Base-by-base conservation (phyloP, 768 basidiomycete genomes). In the Lentinula lateritia region DNA sequence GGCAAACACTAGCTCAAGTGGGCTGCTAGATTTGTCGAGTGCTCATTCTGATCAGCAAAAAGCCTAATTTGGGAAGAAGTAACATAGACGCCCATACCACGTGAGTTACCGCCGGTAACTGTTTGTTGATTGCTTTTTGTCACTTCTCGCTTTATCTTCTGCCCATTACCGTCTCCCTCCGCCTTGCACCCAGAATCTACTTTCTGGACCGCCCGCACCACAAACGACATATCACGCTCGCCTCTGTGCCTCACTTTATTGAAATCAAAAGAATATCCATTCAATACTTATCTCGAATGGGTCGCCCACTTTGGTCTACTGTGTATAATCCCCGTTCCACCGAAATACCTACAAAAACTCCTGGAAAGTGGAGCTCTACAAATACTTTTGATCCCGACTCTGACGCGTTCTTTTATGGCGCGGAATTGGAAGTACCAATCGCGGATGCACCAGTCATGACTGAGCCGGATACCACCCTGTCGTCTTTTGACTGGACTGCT, bases 301-400 rank as follows among this genome's bases (percentile, higher is more conserved):
- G 53, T 20, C 53, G 53, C 20, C 53, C 53, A 38, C 38, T 54
- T 39, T 54, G 53, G 53, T 54, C 53, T 20, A 54, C 53, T 36
- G 36, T 54, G 6, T 41, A 54, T 18, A 15, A 16, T 23, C 2
- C 53, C 6, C 52, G 34, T n/a, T 20, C 34, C 38, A 20, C n/a
- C 5, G 38, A 54, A 20, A 20, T 36, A 15, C 10, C 4, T 12
- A n/a, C 35, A 1, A 39, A 54, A 23, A 2, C 10, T 6, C 53
- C 53, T 12, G 34, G 20, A 20, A 54, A 13, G 18, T 54, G 53
- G 53, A 18, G 39, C 38, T 36, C 53, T 39, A 41, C 6, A 20
- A 9, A 41, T 39, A 36, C n/a, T 54, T 54, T 54, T 23, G 53
- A 54, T 16, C 53, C 53, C 13, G 53, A 54, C 18, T 36, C 53